Base-by-base conservation (phyloP, 345 rosid species). In the Eucalyptus tenuipes region DNA sequence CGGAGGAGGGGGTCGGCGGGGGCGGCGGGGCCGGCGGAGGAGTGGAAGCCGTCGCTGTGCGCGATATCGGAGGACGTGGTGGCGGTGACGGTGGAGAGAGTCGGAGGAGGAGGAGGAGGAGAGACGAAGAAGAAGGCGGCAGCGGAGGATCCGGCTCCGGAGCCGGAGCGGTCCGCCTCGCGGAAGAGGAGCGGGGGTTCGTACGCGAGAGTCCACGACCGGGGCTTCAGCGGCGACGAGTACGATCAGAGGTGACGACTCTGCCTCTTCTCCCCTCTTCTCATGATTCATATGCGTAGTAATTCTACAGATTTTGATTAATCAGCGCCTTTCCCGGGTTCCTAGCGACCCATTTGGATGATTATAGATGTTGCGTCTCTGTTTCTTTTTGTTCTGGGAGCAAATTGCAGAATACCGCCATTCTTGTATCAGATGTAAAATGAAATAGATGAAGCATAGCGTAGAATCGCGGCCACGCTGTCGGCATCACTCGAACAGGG, bases 21-120 rank as follows among this genome's bases (percentile, higher is more conserved):
- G 87, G 57, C 88, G 8, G 85, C 87, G 33, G 91, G 86, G 87
- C 50, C 88, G 8, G 85, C 82, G 61, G 89, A 49, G 6, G 95
- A 95, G 87, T 96, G 97, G 98, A 93, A 89, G 90, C 99, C 99
- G 7, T 91, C 97, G 14, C 91, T 97, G 71, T 27, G 86, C 48
- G 89, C 93, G 47, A 97, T 97, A 88, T 93, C 96, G 1, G 99
- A 97, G 92, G 92, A 93, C 86, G 92, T 86, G 52, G 89, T 91
- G 88, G 90, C 49, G 88, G 86, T 71, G 75, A 59, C 25, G 85
- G 88, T 27, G 88, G 64, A n/a, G 40, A 86, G 49, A 17, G 44
- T 49, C 42, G 15, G 86, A 20, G 89, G 59, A 40, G 87, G 85
- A 71, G 80, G 47, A 90, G 90, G 13, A 80, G 87, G 64, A 44